phyloP scores from a whole-genome alignment of 768 basidiomycete genomes.

The Russula emetica region DNA sequence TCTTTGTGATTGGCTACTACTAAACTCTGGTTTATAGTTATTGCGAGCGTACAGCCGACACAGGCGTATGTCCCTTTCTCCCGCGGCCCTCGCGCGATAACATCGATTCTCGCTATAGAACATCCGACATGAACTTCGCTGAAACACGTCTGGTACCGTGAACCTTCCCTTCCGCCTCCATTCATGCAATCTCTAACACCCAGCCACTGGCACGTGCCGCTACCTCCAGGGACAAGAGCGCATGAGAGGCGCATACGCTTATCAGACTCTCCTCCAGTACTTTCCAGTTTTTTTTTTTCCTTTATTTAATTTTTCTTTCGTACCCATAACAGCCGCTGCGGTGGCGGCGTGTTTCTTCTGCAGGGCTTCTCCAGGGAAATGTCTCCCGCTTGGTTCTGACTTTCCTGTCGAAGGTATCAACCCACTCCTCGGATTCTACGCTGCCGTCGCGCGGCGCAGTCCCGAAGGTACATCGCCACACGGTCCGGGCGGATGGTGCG shows the following conservation, averaged over 20 bases:
- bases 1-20: not conserved
- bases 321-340: not conserved
- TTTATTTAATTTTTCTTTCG: not conserved
- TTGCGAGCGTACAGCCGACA: constrained; percentile 89
- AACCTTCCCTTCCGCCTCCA: not conserved
- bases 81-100: not conserved
- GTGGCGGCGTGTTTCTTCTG: not conserved
- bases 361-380: constrained; percentile 48
- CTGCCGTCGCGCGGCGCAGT: constrained; percentile 72
- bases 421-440: constrained; percentile 86
- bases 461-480: constrained; percentile 75
- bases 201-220: not conserved
- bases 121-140: constrained; percentile 91
- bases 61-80: constrained; percentile 60
- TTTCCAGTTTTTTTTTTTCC: constrained; percentile 37
- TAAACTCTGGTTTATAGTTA: constrained; percentile 48
- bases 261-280: constrained; percentile 69
- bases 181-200: not conserved
- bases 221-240: constrained; percentile 63
- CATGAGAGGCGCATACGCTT: constrained; percentile 90
- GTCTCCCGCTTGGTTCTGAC: constrained; percentile 84
- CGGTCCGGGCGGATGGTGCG: constrained; percentile 77
- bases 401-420: constrained; percentile 93
- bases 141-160: constrained; percentile 64
- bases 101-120: constrained; percentile 40